phyloP scores from a whole-genome alignment of 805 yeast species.

The Ogataea thermomethanolica region DNA sequence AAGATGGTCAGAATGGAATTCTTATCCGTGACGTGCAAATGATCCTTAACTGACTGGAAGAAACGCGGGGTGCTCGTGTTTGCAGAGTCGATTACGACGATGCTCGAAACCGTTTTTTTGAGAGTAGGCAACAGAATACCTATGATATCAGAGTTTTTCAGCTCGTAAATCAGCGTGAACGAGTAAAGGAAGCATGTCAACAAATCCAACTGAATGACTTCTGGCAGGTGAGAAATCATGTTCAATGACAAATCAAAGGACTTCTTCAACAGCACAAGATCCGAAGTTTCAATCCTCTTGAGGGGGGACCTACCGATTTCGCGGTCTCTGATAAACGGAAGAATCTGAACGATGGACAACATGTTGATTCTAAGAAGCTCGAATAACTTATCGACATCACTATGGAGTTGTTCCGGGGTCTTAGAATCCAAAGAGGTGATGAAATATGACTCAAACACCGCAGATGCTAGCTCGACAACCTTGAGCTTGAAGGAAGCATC shows the following conservation, averaged over 20 bases:
- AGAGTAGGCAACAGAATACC: constrained; percentile 52
- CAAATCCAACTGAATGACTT: constrained; percentile 64
- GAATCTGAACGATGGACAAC: constrained; percentile 53
- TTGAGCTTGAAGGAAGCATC: constrained; percentile 42
- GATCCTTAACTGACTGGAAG: constrained; percentile 35
- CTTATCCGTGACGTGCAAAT: constrained; percentile 26
- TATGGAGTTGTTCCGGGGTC: constrained; percentile 41
- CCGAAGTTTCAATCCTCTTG: constrained; percentile 25
- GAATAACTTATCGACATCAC: constrained; percentile 73
- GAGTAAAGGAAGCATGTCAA: constrained; percentile 66
- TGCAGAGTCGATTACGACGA: constrained; percentile 18
- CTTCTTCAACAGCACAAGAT: constrained; percentile 44
- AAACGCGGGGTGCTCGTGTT: constrained; percentile 33
- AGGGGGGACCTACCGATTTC: constrained; percentile 32
- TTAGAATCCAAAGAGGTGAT: constrained; percentile 32
- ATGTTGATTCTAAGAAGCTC: constrained; percentile 72
- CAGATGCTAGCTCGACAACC: constrained; percentile 45
- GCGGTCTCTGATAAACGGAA: constrained; percentile 57
- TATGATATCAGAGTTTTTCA: constrained; percentile 38
- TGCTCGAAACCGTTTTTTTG: constrained; percentile 40
- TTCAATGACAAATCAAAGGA: constrained; percentile 51
- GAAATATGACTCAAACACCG: constrained; percentile 43
- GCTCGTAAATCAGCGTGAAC: constrained; percentile 53
- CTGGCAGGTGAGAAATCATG: constrained; percentile 65
- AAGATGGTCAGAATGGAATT: constrained; percentile 43